These are phyloP conservation scores for Cornus suecica DNA, from an alignment of 148 eudicot genomes.

Conservation along the genomic window DNA sequence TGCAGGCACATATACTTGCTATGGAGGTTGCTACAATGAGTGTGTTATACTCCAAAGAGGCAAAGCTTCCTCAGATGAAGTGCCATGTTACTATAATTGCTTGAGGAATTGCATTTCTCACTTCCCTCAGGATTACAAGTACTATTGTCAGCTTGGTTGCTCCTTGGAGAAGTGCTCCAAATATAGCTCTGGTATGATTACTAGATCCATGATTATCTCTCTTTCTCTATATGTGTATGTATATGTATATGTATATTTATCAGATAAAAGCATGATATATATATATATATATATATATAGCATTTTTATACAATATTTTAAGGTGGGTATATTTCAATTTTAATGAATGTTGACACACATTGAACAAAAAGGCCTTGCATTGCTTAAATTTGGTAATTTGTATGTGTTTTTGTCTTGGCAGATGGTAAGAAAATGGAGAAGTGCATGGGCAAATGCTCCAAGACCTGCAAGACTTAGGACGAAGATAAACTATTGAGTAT, in stretches of 20 bases:
- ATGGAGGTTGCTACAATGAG: constrained; percentile 38
- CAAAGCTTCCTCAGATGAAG: neutral
- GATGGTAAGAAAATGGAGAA: constrained; percentile 18
- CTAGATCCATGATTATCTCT: neutral
- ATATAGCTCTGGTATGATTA: constrained; percentile 7
- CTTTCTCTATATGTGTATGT: neutral
- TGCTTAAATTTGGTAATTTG: too few relatives aligned
- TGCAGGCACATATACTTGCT: constrained; percentile 14
- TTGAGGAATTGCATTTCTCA: constrained; percentile 14
- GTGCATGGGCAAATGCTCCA: constrained; percentile 12
- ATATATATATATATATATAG: too few relatives aligned
- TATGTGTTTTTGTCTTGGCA: neutral
- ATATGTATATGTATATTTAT: too few relatives aligned
- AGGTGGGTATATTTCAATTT: too few relatives aligned
- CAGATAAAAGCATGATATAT: too few relatives aligned
- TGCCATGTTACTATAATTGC: constrained; percentile 22
- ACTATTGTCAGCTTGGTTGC: constrained; percentile 33
- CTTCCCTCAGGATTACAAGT: constrained; percentile 1
- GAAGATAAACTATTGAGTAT: too few relatives aligned
- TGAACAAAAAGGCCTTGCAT: too few relatives aligned
- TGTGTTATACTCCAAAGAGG: constrained; percentile 17
- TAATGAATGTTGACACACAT: too few relatives aligned
- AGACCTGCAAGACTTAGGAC: constrained; percentile 6
- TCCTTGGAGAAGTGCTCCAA: constrained; percentile 16
- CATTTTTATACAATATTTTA: too few relatives aligned